A percentile compares a stretch with the other conserved stretches of the same genome.
Conservation (phyloP, 116 monocot species). For the Posidonia oceanica region DNA sequence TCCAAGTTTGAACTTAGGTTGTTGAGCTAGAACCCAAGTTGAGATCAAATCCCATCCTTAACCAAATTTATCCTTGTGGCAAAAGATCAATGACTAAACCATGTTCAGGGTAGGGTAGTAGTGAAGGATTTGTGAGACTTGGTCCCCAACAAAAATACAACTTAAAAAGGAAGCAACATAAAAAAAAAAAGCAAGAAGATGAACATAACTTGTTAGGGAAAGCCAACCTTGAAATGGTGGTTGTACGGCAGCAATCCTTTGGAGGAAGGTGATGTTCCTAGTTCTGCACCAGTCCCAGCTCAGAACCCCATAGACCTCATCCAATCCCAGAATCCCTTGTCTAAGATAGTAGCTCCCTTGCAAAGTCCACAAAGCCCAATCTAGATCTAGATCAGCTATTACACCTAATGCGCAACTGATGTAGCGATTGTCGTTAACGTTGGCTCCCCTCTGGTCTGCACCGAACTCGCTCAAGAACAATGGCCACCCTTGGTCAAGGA, state of each 20-base stretch:
- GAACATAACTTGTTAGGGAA: neutral
- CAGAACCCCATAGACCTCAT: conserved; percentile 56
- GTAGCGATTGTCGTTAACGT: conserved; percentile 44
- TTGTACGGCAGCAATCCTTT: conserved; percentile 41
- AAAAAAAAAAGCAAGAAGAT: neutral
- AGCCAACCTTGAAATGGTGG: conserved; percentile 31
- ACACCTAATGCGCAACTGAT: conserved; percentile 38
- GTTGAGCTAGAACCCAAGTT: too few species aligned
- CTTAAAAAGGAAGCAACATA: neutral
- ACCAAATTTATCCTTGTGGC: too few species aligned
- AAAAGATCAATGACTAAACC: too few species aligned
- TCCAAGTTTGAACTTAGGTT: too few species aligned
- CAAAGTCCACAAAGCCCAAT: conserved; percentile 69
- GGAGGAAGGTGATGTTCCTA: conserved; percentile 37
- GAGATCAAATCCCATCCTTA: too few species aligned
- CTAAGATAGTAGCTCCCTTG: conserved; percentile 72
- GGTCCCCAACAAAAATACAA: too few species aligned
- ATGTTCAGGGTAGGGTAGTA: too few species aligned
- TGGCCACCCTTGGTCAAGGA: conserved; percentile 48
- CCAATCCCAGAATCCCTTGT: conserved; percentile 33
- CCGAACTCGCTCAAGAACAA: conserved; percentile 86
- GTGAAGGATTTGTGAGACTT: too few species aligned
- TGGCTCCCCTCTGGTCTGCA: conserved; percentile 34
- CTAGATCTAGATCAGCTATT: conserved; percentile 53
- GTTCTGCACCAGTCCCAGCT: conserved; percentile 28